Base-by-base conservation (phyloP, 352 stramenopile genomes). In the Phytopythium kandeliae region DNA sequence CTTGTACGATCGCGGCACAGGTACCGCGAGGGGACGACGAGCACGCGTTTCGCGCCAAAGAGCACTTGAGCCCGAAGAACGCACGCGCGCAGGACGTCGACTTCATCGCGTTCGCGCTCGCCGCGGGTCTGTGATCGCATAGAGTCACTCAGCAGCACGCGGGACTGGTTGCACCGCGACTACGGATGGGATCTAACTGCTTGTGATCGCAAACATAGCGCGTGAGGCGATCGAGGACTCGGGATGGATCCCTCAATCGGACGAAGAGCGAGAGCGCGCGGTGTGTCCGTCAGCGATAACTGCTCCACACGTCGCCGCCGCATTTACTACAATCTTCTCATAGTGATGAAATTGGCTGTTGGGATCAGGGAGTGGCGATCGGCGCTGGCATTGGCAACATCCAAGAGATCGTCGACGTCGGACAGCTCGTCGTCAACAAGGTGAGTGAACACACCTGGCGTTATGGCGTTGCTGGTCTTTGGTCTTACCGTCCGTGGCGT, bases 381-480 rank as follows among this genome's bases (percentile, higher is more conserved):
- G 85, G 83, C 21, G 78, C 86, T 19, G 85, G 74, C n/a, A 95
- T 94, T 43, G 85, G 81, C 9, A 93, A 95, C 54, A 85, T 93
- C 22, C 71, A 93, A 25, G 82, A 95, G 51, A 86, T 95, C 40
- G 80, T 91, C 34, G 72, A 92, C 54, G 73, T 91, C 21, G 79
- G 78, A 0, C 57, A 75, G 38, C 66, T 90, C 22, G 51, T 92
- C 43, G 62, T 57, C 24, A 65, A 85, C 28, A 79, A 92, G 71
- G 80, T 92, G 22, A 19, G 22, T 17, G 22, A 6, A 35, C 4
- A 16, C 17, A 34, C n/a, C 37, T 19, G 10, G 38, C 13, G 28
- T n/a, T n/a, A n/a, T n/a, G n/a, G n/a, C n/a, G n/a, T n/a, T n/a
- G n/a, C n/a, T n/a, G n/a, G n/a, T n/a, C n/a, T n/a, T n/a, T n/a